These are phyloP conservation scores for Dentipellis fragilis DNA, from an alignment of 768 basidiomycete species.

Conservation along the genomic window DNA sequence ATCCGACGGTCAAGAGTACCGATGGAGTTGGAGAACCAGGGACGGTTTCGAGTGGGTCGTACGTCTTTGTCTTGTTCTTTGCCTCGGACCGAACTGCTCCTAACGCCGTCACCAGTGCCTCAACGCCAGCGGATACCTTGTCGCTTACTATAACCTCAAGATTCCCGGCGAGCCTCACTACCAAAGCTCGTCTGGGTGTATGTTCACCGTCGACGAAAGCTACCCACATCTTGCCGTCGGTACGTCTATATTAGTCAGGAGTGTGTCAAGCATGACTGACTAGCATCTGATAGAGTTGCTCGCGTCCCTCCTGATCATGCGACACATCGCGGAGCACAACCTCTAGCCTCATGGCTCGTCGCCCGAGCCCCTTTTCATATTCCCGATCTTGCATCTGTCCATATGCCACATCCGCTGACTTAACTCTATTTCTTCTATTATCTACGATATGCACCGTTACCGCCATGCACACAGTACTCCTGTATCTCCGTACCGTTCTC, in stretches of 20 bases:
- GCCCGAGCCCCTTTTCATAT: too few species aligned
- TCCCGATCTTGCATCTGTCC: too few species aligned
- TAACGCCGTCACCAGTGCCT: slow-evolving; percentile 35
- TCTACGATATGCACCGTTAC: too few species aligned
- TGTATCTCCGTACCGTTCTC: too few species aligned
- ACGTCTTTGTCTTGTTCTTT: slow-evolving; percentile 17
- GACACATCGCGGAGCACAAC: slow-evolving; percentile 42
- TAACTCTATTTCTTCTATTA: too few species aligned
- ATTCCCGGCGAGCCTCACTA: slow-evolving; percentile 41
- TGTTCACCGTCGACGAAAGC: slow-evolving; percentile 53
- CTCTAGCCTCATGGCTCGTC: slow-evolving; percentile 17
- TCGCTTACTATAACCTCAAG: slow-evolving; percentile 55
- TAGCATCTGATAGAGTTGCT: slow-evolving; percentile 37
- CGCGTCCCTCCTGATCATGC: slow-evolving; percentile 53
- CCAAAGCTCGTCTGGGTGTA: slow-evolving; percentile 44
- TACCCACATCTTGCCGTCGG: slow-evolving; percentile 48
- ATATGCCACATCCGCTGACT: too few species aligned
- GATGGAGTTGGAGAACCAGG: slow-evolving; percentile 42
- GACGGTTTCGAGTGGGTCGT: slow-evolving; percentile 59
- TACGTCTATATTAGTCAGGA: slow-evolving; percentile 19
- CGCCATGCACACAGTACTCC: too few species aligned
- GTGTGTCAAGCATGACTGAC: background rate
- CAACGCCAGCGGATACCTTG: slow-evolving; percentile 36
- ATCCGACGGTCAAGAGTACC: slow-evolving; percentile 51
- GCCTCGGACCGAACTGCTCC: background rate